Conservation (phyloP, 1,139 yeast genomes). For the Suhomyces atakaporum region DNA sequence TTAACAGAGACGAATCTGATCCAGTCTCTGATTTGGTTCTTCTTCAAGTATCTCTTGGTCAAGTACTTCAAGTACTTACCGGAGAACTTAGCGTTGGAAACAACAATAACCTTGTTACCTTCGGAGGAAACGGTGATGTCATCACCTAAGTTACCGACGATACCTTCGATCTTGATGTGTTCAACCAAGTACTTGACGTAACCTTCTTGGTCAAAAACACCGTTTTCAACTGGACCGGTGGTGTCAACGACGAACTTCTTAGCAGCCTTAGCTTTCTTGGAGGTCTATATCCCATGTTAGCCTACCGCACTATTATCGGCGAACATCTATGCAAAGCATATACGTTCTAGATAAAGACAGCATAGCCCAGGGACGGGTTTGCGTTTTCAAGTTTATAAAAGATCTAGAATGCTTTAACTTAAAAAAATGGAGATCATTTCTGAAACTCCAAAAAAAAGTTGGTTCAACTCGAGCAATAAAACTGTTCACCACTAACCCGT, state of each 20-base stretch:
- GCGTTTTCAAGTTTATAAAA: slow-evolving; percentile 20
- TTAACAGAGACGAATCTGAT: slow-evolving; percentile 97
- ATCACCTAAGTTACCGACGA: slow-evolving; percentile 96
- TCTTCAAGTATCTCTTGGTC: slow-evolving; percentile 99
- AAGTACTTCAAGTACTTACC: slow-evolving; percentile 99
- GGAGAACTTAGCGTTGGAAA: slow-evolving; percentile 92
- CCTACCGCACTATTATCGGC: slow-evolving; percentile 59
- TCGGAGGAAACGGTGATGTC: slow-evolving; percentile 86
- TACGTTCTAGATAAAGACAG: slow-evolving; percentile 48
- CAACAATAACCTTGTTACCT: slow-evolving; percentile 84
- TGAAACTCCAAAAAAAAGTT: slow-evolving; percentile 10
- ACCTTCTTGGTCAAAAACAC: slow-evolving; percentile 96
- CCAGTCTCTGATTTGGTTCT: slow-evolving; percentile 99
- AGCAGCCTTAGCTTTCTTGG: slow-evolving; percentile 76
- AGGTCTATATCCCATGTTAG: slow-evolving; percentile 60
- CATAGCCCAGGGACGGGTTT: slow-evolving; percentile 56
- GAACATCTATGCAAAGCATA: slow-evolving; percentile 16
- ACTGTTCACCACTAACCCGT: slow-evolving; percentile 32
- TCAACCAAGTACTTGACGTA: slow-evolving; percentile 97
- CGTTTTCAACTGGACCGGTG: slow-evolving; percentile 96
- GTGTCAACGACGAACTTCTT: slow-evolving; percentile 96
- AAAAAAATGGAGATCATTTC: slow-evolving; percentile 12
- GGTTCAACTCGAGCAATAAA: slow-evolving; percentile 9
- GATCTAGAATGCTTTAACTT: slow-evolving; percentile 13
- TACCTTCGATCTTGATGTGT: slow-evolving; percentile 98